These are phyloP conservation scores for Hypoxylon fuscum DNA, from an alignment of 495 filamentous ascomycete species.

Conservation along the genomic window DNA sequence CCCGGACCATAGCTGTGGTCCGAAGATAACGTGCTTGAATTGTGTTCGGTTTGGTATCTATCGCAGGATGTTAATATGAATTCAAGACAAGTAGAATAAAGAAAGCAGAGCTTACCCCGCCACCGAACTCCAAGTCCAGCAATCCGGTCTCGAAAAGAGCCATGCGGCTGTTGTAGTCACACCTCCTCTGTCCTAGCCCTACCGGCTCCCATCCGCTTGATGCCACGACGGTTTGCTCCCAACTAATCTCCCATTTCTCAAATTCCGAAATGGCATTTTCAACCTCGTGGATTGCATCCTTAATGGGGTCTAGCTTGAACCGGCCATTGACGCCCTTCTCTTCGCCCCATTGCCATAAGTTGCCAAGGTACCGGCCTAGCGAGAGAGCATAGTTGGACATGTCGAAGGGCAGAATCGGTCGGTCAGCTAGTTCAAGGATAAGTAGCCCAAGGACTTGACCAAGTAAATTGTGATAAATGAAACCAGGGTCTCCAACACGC, in stretches of 20 bases:
- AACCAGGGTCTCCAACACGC: conserved; percentile 78
- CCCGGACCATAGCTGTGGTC: conserved; percentile 80
- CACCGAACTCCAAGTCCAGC: conserved; percentile 73
- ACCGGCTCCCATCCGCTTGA: conserved; percentile 75
- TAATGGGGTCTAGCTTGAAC: conserved; percentile 67
- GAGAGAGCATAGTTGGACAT: conserved; percentile 68
- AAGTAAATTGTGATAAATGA: conserved; percentile 80
- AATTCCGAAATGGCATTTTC: conserved; percentile 69
- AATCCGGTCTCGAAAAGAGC: conserved; percentile 83
- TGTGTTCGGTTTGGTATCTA: conserved; percentile 89
- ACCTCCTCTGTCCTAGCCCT: conserved; percentile 67
- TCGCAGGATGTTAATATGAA: conserved; percentile 12
- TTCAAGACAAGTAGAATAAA: neutral
- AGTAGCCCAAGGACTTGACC: conserved; percentile 83
- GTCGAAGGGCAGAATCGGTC: conserved; percentile 83
- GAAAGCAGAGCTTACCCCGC: conserved; percentile 69
- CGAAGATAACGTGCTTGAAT: conserved; percentile 93
- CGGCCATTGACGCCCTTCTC: conserved; percentile 59
- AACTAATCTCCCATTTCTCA: conserved; percentile 71
- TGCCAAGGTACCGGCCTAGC: conserved; percentile 67
- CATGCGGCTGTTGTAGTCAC: conserved; percentile 76
- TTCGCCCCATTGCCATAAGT: conserved; percentile 72
- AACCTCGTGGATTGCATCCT: conserved; percentile 68
- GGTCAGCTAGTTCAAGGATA: conserved; percentile 85
- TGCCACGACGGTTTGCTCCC: conserved; percentile 74